Evolutionary conservation across 306 rosid species (phyloP).

Genomic region (Cicer chorassanicum): DNA sequence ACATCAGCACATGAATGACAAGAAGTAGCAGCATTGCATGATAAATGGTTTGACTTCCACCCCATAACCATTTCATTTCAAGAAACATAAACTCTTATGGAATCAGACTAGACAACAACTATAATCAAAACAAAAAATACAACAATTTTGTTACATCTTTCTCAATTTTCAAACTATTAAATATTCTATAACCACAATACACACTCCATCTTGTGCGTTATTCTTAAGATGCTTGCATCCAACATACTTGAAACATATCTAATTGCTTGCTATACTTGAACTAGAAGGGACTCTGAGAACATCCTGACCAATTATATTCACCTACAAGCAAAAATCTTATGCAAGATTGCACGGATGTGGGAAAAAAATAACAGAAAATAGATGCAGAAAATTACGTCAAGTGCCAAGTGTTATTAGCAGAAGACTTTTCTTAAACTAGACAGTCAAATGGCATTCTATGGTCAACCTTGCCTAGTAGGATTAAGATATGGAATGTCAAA

Average conservation of each 20-base stretch:
- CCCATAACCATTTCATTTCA: slow-evolving; percentile 20
- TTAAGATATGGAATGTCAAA: neutral
- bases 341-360: neutral
- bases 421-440: neutral
- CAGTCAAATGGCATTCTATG: neutral
- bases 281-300: neutral
- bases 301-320: neutral
- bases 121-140: slow-evolving; percentile 23
- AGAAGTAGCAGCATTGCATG: slow-evolving; percentile 15
- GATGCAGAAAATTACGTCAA: too few relatives aligned
- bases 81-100: neutral
- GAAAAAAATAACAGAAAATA: neutral
- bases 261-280: slow-evolving; percentile 1
- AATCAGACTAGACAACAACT: neutral
- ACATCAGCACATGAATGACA: slow-evolving; percentile 41
- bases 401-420: neutral
- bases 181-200: neutral
- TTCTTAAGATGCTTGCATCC: neutral
- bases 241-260: neutral
- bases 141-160: slow-evolving; percentile 14
- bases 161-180: slow-evolving; percentile 13
- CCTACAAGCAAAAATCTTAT: neutral
- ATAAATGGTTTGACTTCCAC: neutral
- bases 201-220: slow-evolving; percentile 11
- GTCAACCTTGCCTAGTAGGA: neutral